phyloP scores from a whole-genome alignment of 177 flowering plant genomes.

The Tripterygium wilfordii region DNA sequence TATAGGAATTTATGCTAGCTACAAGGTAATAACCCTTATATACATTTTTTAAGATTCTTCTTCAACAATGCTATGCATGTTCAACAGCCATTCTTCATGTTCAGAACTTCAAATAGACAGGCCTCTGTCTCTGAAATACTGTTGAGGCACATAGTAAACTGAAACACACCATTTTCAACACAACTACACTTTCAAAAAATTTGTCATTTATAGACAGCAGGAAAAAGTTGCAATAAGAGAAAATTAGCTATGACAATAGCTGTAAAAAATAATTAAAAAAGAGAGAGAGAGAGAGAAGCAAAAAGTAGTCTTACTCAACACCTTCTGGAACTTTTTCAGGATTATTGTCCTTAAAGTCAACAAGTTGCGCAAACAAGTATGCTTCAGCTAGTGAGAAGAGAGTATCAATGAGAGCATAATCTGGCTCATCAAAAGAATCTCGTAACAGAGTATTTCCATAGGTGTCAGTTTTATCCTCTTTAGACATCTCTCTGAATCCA shows the following conservation, averaged over 20 bases:
- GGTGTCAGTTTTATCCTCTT: constrained; percentile 86
- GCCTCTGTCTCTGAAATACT: no score
- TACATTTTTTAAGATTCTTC: no score
- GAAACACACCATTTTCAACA: no score
- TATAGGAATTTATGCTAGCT: no score
- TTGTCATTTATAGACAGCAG: no score
- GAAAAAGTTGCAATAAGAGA: no score
- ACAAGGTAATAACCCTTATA: no score
- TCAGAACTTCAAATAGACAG: no score
- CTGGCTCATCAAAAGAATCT: constrained; percentile 98
- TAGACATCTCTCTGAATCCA: constrained; percentile 85
- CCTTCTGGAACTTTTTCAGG: constrained; percentile 61
- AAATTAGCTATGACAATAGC: neutral
- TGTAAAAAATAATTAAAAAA: neutral
- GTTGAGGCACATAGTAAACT: no score
- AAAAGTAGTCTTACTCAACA: constrained; percentile 47
- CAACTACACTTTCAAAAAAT: no score
- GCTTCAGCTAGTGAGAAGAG: constrained; percentile 97
- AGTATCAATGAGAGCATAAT: constrained; percentile 98
- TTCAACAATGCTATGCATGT: no score
- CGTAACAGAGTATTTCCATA: constrained; percentile 84
- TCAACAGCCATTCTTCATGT: no score
- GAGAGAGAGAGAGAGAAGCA: neutral
- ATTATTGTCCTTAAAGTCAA: constrained; percentile 81
- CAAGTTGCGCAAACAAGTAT: constrained; percentile 93